Conservation (phyloP, 352 stramenopile genomes). For the Phytophthora meadii region DNA sequence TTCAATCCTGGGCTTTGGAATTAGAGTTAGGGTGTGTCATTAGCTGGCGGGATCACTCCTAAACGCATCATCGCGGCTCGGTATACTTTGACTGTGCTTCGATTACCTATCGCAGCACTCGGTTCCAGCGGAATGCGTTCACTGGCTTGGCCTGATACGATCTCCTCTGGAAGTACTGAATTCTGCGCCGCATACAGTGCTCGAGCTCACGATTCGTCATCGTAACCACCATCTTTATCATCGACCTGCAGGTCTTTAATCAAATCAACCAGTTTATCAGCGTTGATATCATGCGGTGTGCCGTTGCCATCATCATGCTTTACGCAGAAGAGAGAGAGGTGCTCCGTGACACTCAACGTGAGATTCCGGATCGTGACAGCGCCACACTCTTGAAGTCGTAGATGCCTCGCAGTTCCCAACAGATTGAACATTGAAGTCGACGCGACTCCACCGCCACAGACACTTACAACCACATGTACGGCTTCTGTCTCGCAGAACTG, state of each 20-base stretch:
- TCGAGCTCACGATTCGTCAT: constrained; percentile 47
- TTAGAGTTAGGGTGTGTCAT: constrained; percentile 24
- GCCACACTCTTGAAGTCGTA: constrained; percentile 59
- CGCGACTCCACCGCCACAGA: constrained; percentile 34
- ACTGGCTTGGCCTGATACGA: constrained; percentile 41
- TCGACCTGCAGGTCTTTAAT: constrained; percentile 20
- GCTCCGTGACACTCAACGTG: constrained; percentile 65
- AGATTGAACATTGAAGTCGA: neutral
- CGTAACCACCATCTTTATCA: constrained; percentile 8
- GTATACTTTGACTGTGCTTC: constrained; percentile 72
- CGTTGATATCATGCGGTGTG: constrained; percentile 11
- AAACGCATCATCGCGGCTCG: constrained; percentile 62
- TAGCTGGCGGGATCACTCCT: constrained; percentile 55
- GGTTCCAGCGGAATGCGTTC: constrained; percentile 64
- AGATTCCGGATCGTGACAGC: constrained; percentile 72
- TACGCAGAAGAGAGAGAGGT: constrained; percentile 53
- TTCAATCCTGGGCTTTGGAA: too few relatives aligned
- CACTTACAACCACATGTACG: constrained; percentile 65
- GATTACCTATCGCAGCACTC: constrained; percentile 65
- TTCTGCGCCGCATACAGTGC: constrained; percentile 60
- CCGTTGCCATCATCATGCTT: constrained; percentile 18
- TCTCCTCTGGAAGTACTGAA: constrained; percentile 68
- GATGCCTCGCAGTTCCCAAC: constrained; percentile 14
- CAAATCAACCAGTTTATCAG: constrained; percentile 10
- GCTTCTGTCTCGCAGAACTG: constrained; percentile 64